These are phyloP conservation scores for Rugonectria rugulosa DNA, from an alignment of 2,329 filamentous ascomycete species.

Conservation along the genomic window DNA sequence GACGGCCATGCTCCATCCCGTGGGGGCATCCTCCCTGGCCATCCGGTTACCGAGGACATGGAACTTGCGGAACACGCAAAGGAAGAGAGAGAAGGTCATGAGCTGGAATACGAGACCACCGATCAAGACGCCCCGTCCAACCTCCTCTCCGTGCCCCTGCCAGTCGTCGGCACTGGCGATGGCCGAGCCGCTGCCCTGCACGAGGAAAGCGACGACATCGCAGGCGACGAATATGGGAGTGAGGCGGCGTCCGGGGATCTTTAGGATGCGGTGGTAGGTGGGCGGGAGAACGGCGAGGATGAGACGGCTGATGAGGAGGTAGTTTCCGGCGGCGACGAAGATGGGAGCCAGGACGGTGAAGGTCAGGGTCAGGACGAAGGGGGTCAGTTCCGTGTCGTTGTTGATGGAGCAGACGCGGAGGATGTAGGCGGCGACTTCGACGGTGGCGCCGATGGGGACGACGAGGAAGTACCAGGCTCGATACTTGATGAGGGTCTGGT, in stretches of 20 bases:
- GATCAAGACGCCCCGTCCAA: slow-evolving; percentile 52
- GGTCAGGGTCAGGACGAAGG: slow-evolving; percentile 49
- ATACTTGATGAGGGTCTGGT: slow-evolving; percentile 51
- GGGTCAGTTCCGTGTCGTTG: slow-evolving; percentile 43
- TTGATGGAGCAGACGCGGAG: slow-evolving; percentile 48
- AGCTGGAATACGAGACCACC: slow-evolving; percentile 52
- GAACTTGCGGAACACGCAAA: slow-evolving; percentile 50
- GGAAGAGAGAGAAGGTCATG: slow-evolving; percentile 49
- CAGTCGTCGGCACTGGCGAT: slow-evolving; percentile 54
- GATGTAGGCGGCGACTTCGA: slow-evolving; percentile 53
- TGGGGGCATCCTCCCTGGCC: slow-evolving; percentile 38
- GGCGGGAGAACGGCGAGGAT: slow-evolving; percentile 48
- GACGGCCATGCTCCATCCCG: slow-evolving; percentile 49
- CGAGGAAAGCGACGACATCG: slow-evolving; percentile 54
- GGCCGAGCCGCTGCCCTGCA: slow-evolving; percentile 53
- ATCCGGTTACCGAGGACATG: slow-evolving; percentile 40
- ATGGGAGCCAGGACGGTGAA: slow-evolving; percentile 58
- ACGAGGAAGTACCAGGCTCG: slow-evolving; percentile 52
- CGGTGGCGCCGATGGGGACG: slow-evolving; percentile 49
- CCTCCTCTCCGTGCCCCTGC: slow-evolving; percentile 47
- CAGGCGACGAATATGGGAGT: slow-evolving; percentile 55
- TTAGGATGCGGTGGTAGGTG: slow-evolving; percentile 44
- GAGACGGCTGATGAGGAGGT: slow-evolving; percentile 58
- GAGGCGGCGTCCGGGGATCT: slow-evolving; percentile 47
- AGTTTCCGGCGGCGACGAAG: slow-evolving; percentile 58